phyloP scores from a whole-genome alignment of 2,329 filamentous ascomycete genomes.

The Aspergillus pseudoviridinutans region DNA sequence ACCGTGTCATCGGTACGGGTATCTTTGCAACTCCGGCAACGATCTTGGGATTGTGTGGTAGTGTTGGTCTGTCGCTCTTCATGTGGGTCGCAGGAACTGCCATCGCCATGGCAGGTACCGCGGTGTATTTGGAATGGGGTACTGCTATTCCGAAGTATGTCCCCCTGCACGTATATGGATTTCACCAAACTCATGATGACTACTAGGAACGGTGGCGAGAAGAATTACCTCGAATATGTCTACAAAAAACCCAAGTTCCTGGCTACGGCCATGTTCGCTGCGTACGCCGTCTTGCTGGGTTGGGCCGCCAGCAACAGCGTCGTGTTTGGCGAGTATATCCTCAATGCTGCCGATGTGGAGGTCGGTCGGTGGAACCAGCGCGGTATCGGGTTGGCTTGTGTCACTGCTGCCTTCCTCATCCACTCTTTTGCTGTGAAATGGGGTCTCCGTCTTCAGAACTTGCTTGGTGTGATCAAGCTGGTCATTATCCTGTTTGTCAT shows the following conservation, averaged over 20 bases:
- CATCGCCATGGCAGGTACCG: slow-evolving; percentile 45
- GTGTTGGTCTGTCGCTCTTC: slow-evolving; percentile 45
- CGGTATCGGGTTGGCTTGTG: slow-evolving; percentile 45
- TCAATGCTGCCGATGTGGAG: slow-evolving; percentile 43
- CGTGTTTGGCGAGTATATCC: slow-evolving; percentile 50
- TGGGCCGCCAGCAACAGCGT: slow-evolving; percentile 53
- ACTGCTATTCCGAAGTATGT: slow-evolving; percentile 45
- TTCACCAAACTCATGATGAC: slow-evolving; percentile 12
- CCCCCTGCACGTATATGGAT: background rate
- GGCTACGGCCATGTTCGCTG: slow-evolving; percentile 52
- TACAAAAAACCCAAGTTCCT: slow-evolving; percentile 50
- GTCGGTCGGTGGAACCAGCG: slow-evolving; percentile 49
- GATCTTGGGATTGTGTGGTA: slow-evolving; percentile 43
- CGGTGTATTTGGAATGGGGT: slow-evolving; percentile 48
- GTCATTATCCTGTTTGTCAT: slow-evolving; percentile 48
- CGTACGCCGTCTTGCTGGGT: slow-evolving; percentile 49
- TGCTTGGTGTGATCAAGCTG: slow-evolving; percentile 49
- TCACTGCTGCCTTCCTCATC: slow-evolving; percentile 46
- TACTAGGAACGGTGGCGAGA: slow-evolving; percentile 50
- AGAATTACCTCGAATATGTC: slow-evolving; percentile 53
- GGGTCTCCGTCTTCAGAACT: slow-evolving; percentile 48
- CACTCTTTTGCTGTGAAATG: slow-evolving; percentile 46
- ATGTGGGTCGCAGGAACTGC: slow-evolving; percentile 49
- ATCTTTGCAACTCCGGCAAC: slow-evolving; percentile 49
- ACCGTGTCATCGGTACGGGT: slow-evolving; percentile 48